Conservation (phyloP, 1,139 yeast species). For the Fermentozyma sake region DNA sequence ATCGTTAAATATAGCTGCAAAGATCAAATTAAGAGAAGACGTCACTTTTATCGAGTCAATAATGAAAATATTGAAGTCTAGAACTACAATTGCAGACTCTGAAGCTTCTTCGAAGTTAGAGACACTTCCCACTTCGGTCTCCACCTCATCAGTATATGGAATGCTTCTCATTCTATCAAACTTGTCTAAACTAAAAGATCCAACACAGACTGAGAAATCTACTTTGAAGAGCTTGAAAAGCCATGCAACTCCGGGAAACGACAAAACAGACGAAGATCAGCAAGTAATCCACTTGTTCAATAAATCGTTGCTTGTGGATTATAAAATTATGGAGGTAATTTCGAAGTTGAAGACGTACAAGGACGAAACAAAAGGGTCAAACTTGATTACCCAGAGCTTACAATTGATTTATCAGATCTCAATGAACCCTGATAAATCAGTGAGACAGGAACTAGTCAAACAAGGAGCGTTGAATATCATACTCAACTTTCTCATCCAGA, state of each 20-base stretch:
- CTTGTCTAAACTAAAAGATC: slow-evolving; percentile 27
- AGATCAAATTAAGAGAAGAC: slow-evolving; percentile 29
- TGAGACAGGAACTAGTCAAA: slow-evolving; percentile 35
- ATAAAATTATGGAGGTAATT: slow-evolving; percentile 24
- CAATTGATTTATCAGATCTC: slow-evolving; percentile 24
- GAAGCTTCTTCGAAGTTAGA: not conserved
- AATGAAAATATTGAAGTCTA: slow-evolving; percentile 10
- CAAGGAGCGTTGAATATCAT: slow-evolving; percentile 43
- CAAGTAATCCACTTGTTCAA: slow-evolving; percentile 29
- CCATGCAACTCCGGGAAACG: slow-evolving; percentile 26
- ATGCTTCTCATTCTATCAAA: slow-evolving; percentile 33
- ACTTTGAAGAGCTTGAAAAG: slow-evolving; percentile 32
- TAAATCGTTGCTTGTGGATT: slow-evolving; percentile 20
- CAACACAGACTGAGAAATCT: slow-evolving; percentile 7
- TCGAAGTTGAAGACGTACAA: slow-evolving; percentile 20
- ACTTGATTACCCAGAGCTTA: slow-evolving; percentile 16
- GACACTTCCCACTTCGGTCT: slow-evolving; percentile 8
- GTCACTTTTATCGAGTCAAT: slow-evolving; percentile 21
- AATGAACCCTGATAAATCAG: slow-evolving; percentile 18
- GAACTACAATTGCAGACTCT: not conserved
- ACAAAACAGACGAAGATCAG: slow-evolving; percentile 15
- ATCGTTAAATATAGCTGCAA: slow-evolving; percentile 31
- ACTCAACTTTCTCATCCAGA: slow-evolving; percentile 32
- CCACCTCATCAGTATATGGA: slow-evolving; percentile 25
- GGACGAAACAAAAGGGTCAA: slow-evolving; percentile 13